phyloP scores from a whole-genome alignment of 116 monocot species.

The Dioscorea cayenensis region DNA sequence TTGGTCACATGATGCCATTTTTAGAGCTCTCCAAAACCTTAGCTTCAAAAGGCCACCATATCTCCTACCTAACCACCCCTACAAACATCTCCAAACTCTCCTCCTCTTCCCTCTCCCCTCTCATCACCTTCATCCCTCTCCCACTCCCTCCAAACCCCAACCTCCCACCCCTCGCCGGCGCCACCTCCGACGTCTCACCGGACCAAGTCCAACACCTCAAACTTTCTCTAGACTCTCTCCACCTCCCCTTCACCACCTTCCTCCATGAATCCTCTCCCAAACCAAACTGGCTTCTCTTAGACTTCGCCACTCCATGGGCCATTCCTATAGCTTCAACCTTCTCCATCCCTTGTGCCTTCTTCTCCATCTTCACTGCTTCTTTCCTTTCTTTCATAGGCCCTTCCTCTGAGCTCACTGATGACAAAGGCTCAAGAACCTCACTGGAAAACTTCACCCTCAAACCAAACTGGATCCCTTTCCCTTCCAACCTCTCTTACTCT shows the following conservation, averaged over 20 bases:
- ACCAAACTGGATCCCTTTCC: slow-evolving; percentile 1
- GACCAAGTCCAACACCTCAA: slow-evolving; percentile 13
- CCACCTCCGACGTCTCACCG: slow-evolving; percentile 16
- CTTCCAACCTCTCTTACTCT: not conserved
- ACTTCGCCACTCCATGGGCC: slow-evolving; percentile 12
- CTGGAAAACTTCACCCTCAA: slow-evolving; percentile 3
- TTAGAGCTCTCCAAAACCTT: slow-evolving; percentile 40
- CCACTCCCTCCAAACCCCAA: slow-evolving; percentile 6
- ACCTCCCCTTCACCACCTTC: not conserved
- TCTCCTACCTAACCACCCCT: slow-evolving; percentile 21
- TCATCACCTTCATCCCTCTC: slow-evolving; percentile 16
- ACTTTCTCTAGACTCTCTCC: slow-evolving; percentile 9
- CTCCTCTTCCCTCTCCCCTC: slow-evolving; percentile 2
- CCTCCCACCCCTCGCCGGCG: slow-evolving; percentile 13
- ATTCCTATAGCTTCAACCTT: not conserved
- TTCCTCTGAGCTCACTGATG: not conserved
- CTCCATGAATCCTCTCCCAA: not conserved
- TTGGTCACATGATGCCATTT: slow-evolving; percentile 62
- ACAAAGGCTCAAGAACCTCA: not conserved
- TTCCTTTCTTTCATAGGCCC: not conserved
- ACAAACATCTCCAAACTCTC: slow-evolving; percentile 5
- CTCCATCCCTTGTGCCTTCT: not conserved
- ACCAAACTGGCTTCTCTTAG: slow-evolving; percentile 12
- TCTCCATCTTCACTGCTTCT: not conserved
- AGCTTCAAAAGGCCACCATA: slow-evolving; percentile 6